Base-by-base conservation (phyloP, 2,329 filamentous ascomycete species). In the Zymoseptoria crescenta region DNA sequence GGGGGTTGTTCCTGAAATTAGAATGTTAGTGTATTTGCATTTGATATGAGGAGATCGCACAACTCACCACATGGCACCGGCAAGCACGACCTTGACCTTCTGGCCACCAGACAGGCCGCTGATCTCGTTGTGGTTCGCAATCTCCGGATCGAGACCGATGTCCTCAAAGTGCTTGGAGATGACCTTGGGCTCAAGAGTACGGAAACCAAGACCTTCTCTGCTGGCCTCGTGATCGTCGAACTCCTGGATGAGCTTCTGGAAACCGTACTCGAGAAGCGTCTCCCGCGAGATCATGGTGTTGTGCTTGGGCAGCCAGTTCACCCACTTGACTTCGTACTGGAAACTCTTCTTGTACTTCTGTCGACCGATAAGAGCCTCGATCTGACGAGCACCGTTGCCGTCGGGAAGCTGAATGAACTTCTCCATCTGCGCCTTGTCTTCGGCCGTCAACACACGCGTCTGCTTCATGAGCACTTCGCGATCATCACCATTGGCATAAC, bases 291-390 rank as follows among this genome's bases (percentile, higher is more conserved):
- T 87, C 79, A 91, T 88, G 61, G 84, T 86, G 83, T 99, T 99
- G 82, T 88, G 80, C 81, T 97, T 99, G 61, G 94, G 94, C 20
- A 97, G 81, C 76, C 91, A 84, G 64, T 85, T 83, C 63, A 87
- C 79, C 94, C 94, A 99, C 83, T 97, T 96, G 51, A 96, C 85
- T 80, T 97, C 93, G 73, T 97, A 97, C 81, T 96, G 92, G 84
- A 96, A 96, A 49, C 87, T 89, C 85, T 99, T 99, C 87, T 99
- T 97, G 80, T 85, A 96, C 80, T 99, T 99, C 74, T 96, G 92
- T 68, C 94, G 88, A 81, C 94, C 94, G 68, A 99, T 95, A 28
- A 99, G 81, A 16, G 88, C 81, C 74, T 99, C 94, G 55, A 99
- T 80, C 72, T 89, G 88, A 63, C 87, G 84, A 24, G 81, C 76